phyloP scores from a whole-genome alignment of 768 basidiomycete species.

The Rhodosporidiobolus sp. region DNA sequence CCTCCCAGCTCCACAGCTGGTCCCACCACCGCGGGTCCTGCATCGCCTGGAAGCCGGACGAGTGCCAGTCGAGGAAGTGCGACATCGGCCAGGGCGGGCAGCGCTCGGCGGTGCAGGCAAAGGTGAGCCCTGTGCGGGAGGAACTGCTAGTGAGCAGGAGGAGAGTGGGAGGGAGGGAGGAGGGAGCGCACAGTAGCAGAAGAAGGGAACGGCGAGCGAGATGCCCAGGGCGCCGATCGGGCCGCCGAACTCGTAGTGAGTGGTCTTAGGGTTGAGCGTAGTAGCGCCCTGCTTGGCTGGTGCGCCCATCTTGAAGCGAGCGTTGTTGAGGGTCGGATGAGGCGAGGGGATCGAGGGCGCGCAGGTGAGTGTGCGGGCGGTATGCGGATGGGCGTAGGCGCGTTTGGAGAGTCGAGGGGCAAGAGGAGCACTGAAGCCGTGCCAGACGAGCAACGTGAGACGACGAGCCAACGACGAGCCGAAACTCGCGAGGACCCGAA shows the following conservation, averaged over 20 bases:
- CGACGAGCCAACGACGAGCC: neutral
- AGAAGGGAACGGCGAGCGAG: constrained; percentile 65
- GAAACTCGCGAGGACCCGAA: neutral
- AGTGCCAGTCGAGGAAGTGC: constrained; percentile 21
- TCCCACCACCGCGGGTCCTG: constrained; percentile 62
- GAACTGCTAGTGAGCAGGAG: constrained; percentile 60
- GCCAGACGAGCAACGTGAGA: neutral
- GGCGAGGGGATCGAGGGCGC: too few species aligned
- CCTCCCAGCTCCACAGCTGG: constrained; percentile 77
- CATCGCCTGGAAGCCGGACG: constrained; percentile 10
- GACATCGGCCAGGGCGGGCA: constrained; percentile 41
- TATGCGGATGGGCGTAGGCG: too few species aligned
- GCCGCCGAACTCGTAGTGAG: constrained; percentile 73
- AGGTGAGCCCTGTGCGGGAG: constrained; percentile 49
- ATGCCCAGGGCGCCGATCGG: constrained; percentile 67
- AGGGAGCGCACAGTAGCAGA: constrained; percentile 71
- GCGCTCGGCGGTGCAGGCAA: constrained; percentile 53
- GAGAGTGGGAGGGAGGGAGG: constrained; percentile 52
- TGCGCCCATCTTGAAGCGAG: constrained; percentile 15
- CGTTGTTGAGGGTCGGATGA: neutral
- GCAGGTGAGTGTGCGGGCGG: neutral
- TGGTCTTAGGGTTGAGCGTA: constrained; percentile 58
- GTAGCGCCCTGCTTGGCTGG: constrained; percentile 18
- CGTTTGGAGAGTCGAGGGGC: too few species aligned
- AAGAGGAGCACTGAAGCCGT: neutral